These are phyloP conservation scores for Coemansia sp. DNA, from an alignment of 192 early-diverging fungal genomes.

Conservation along the genomic window DNA sequence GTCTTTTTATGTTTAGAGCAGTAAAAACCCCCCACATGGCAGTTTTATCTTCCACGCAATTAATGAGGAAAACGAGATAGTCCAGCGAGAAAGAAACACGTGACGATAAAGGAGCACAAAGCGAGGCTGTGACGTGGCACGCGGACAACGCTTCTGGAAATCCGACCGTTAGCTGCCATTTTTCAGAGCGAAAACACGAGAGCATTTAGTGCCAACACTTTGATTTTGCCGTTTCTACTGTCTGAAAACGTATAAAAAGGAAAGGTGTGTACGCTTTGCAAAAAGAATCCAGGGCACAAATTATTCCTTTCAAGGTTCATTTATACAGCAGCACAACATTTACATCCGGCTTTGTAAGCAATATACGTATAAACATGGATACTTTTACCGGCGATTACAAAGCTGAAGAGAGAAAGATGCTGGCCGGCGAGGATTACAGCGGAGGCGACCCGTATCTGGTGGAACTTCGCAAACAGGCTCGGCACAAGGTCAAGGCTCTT, in stretches of 20 bases:
- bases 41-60: background rate
- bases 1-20: background rate
- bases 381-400: constrained; percentile 9
- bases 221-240: no score
- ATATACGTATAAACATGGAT: background rate
- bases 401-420: constrained; percentile 65
- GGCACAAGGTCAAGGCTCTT: constrained; percentile 33
- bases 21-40: background rate
- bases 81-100: background rate
- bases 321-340: no score
- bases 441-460: constrained; percentile 58
- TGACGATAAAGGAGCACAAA: background rate
- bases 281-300: no score
- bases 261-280: no score
- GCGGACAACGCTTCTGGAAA: no score
- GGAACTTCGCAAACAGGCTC: constrained; percentile 27
- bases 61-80: background rate
- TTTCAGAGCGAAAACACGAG: no score
- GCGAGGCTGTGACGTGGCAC: background rate
- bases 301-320: no score
- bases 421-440: constrained; percentile 60
- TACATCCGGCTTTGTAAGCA: no score
- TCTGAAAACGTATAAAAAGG: no score
- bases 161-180: no score
- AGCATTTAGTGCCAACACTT: no score